Evolutionary conservation across 768 basidiomycete genomes (phyloP).

Genomic region (Floccularia luteovirens): DNA sequence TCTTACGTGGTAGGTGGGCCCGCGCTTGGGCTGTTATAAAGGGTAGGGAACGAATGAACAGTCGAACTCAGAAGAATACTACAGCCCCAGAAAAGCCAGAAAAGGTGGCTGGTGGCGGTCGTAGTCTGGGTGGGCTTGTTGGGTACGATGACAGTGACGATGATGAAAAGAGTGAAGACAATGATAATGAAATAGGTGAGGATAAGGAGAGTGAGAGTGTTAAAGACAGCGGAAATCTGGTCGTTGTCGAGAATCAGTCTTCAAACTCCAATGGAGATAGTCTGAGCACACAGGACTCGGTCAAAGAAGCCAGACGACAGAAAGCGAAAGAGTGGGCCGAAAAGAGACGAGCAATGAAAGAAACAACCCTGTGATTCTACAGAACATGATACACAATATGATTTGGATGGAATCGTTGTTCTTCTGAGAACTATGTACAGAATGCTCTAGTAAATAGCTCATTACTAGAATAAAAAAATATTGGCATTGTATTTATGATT

Average conservation of each 20-base stretch:
- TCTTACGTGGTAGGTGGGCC: conserved; percentile 73
- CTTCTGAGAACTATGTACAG: too few relatives aligned
- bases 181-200: conserved; percentile 18
- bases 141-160: conserved; percentile 56
- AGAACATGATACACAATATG: too few relatives aligned
- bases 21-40: conserved; percentile 54
- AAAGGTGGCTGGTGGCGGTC: conserved; percentile 18
- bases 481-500: too few relatives aligned
- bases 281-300: conserved; percentile 12
- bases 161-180: conserved; percentile 19
- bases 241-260: conserved; percentile 1
- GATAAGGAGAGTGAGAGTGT: conserved; percentile 13
- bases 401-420: too few relatives aligned
- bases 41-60: conserved; percentile 30
- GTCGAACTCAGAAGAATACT: conserved; percentile 14
- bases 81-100: conserved; percentile 18
- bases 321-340: conserved; percentile 54
- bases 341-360: conserved; percentile 27
- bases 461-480: too few relatives aligned
- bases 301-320: conserved; percentile 42
- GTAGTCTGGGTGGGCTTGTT: conserved; percentile 43
- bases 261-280: background rate
- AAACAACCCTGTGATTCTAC: too few relatives aligned
- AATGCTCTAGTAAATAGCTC: too few relatives aligned
- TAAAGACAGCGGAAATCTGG: conserved; percentile 10